These are phyloP conservation scores for Lyophyllum decastes DNA, from an alignment of 768 basidiomycete species.

Conservation along the genomic window DNA sequence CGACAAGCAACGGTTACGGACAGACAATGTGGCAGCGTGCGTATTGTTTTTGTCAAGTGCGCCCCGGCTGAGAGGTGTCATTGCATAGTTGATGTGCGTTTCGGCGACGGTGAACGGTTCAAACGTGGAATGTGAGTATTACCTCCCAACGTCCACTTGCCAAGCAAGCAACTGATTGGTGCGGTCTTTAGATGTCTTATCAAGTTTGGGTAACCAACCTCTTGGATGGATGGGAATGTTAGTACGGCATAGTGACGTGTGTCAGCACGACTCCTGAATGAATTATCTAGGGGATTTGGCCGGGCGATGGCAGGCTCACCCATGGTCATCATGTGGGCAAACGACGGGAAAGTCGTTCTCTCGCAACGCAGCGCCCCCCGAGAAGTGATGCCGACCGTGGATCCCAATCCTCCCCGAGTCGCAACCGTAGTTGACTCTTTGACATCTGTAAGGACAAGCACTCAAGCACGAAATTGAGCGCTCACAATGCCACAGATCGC, in stretches of 20 bases:
- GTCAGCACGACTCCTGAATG: neutral
- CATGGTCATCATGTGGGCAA: constrained; percentile 79
- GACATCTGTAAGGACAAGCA: constrained; percentile 35
- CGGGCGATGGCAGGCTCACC: constrained; percentile 51
- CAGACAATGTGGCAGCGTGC: constrained; percentile 20
- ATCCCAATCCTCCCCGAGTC: constrained; percentile 48
- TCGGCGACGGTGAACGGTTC: constrained; percentile 46
- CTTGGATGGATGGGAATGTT: constrained; percentile 68
- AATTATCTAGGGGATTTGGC: constrained; percentile 57
- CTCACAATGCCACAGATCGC: constrained; percentile 31
- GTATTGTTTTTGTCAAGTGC: neutral
- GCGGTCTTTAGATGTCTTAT: constrained; percentile 43
- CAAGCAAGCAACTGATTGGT: neutral
- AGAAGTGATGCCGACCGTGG: constrained; percentile 60
- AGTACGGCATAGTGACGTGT: constrained; percentile 15
- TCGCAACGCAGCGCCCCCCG: constrained; percentile 60
- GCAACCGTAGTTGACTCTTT: constrained; percentile 41
- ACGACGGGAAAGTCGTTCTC: constrained; percentile 63
- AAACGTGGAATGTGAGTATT: constrained; percentile 40
- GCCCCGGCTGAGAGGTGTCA: constrained; percentile 3
- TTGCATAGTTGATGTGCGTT: constrained; percentile 46
- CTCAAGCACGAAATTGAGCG: constrained; percentile 3
- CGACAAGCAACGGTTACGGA: constrained; percentile 11
- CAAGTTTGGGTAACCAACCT: constrained; percentile 37
- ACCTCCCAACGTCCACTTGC: neutral